Conservation (phyloP, 2,329 filamentous ascomycete species). For the Seiridium cupressi region DNA sequence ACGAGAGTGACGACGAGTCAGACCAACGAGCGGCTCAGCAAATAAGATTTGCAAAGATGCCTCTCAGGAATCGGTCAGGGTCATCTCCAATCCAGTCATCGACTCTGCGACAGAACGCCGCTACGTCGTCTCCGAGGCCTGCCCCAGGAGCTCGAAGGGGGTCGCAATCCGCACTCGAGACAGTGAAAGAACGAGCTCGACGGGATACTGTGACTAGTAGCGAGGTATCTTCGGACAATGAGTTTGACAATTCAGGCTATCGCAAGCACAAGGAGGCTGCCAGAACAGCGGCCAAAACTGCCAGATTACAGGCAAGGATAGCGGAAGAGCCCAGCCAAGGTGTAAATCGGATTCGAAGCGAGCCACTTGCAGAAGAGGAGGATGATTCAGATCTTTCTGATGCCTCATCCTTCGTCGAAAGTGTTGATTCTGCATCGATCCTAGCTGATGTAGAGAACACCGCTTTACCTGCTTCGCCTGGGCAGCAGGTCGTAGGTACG, state of each 20-base stretch:
- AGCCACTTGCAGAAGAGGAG: slow-evolving; percentile 56
- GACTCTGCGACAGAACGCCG: slow-evolving; percentile 54
- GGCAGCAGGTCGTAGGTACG: slow-evolving; percentile 60
- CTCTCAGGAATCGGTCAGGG: slow-evolving; percentile 78
- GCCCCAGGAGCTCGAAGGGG: slow-evolving; percentile 54
- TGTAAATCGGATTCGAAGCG: slow-evolving; percentile 43
- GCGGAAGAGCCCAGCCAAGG: slow-evolving; percentile 47
- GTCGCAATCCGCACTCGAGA: slow-evolving; percentile 70
- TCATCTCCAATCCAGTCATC: slow-evolving; percentile 81
- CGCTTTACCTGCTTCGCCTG: slow-evolving; percentile 52
- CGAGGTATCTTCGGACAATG: slow-evolving; percentile 80
- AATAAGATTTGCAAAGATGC: slow-evolving; percentile 97
- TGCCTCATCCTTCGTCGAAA: slow-evolving; percentile 63
- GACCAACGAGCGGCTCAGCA: slow-evolving; percentile 76
- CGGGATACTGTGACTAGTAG: slow-evolving; percentile 79
- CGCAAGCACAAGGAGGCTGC: slow-evolving; percentile 62
- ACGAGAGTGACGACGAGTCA: slow-evolving; percentile 78
- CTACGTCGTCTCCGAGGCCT: slow-evolving; percentile 45
- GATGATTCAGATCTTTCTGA: slow-evolving; percentile 58
- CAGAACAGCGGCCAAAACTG: slow-evolving; percentile 53
- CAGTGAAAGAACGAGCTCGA: slow-evolving; percentile 66
- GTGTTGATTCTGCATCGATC: slow-evolving; percentile 70
- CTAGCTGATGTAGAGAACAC: slow-evolving; percentile 63
- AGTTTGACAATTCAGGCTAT: slow-evolving; percentile 66
- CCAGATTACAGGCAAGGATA: slow-evolving; percentile 51